Percentiles rank a stretch among this genome's conserved stretches.
These are phyloP conservation scores for Kuraishia piskuri DNA, from an alignment of 805 yeast species.

Conservation along the genomic window DNA sequence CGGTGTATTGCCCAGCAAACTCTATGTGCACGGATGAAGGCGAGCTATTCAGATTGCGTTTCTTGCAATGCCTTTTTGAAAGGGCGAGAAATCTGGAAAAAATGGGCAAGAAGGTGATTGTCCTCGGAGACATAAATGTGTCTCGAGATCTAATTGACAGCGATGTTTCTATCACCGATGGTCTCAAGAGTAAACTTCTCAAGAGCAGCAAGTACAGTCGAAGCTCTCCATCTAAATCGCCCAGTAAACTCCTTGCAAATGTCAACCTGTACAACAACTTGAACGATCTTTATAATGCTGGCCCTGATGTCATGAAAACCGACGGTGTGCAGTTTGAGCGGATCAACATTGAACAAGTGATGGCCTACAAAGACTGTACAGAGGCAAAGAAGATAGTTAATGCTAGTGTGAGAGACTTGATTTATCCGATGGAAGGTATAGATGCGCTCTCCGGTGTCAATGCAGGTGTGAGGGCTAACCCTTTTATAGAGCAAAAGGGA, in stretches of 20 bases:
- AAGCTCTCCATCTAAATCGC: not conserved
- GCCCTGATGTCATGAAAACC: constrained; percentile 6
- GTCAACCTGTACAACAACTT: not conserved
- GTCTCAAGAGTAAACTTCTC: constrained; percentile 28
- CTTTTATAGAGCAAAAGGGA: constrained; percentile 14
- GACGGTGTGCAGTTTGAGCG: constrained; percentile 23
- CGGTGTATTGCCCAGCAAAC: constrained; percentile 88
- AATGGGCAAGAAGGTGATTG: constrained; percentile 58
- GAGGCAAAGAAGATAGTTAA: constrained; percentile 38
- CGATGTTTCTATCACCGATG: constrained; percentile 55
- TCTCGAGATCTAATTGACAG: constrained; percentile 74
- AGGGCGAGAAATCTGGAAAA: constrained; percentile 50
- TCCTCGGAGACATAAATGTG: constrained; percentile 88
- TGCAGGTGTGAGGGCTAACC: not conserved
- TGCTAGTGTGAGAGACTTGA: constrained; percentile 22
- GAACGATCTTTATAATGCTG: constrained; percentile 3
- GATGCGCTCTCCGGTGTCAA: not conserved
- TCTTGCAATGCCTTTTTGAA: constrained; percentile 48
- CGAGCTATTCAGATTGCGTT: constrained; percentile 46
- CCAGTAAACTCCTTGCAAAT: not conserved
- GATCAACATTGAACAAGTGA: constrained; percentile 21
- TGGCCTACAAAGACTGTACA: constrained; percentile 29
- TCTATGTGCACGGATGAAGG: constrained; percentile 65
- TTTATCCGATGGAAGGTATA: not conserved
- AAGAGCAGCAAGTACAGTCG: constrained; percentile 5